Conservation (phyloP, 2,329 filamentous ascomycete species). For the Coleophoma cylindrospora region DNA sequence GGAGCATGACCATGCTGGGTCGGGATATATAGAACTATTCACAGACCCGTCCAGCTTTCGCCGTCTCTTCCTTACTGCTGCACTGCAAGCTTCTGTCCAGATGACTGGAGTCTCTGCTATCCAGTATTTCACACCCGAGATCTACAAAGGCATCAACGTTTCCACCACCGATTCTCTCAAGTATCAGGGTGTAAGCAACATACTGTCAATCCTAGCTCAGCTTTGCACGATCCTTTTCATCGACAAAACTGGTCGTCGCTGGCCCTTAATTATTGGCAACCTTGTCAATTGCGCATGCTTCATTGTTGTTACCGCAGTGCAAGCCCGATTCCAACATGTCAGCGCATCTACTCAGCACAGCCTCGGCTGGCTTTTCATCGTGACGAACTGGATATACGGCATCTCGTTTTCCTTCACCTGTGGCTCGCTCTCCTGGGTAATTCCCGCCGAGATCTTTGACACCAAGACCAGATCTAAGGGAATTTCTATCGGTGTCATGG, state of each 20-base stretch:
- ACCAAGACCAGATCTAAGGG: too few relatives aligned
- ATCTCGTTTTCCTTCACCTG: slow-evolving; percentile 54
- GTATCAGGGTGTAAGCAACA: slow-evolving; percentile 37
- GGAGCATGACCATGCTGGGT: too few relatives aligned
- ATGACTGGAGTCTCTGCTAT: slow-evolving; percentile 75
- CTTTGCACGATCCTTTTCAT: not conserved
- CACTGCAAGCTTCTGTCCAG: slow-evolving; percentile 26
- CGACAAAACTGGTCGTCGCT: too few relatives aligned
- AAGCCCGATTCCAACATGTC: too few relatives aligned
- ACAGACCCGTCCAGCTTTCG: too few relatives aligned
- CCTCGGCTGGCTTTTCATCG: slow-evolving; percentile 51
- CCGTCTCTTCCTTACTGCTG: too few relatives aligned
- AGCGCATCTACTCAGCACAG: slow-evolving; percentile 18
- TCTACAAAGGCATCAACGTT: slow-evolving; percentile 66
- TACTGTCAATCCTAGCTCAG: slow-evolving; percentile 31
- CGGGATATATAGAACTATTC: too few relatives aligned
- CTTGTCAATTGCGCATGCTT: slow-evolving; percentile 20
- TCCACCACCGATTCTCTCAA: slow-evolving; percentile 46
- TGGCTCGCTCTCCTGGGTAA: slow-evolving; percentile 27
- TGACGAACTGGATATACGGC: slow-evolving; percentile 58
- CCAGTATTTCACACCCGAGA: slow-evolving; percentile 67
- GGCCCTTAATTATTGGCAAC: too few relatives aligned
- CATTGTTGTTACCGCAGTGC: too few relatives aligned
- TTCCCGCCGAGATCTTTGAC: too few relatives aligned
- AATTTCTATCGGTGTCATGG: too few relatives aligned